Base-by-base conservation (phyloP, 495 filamentous ascomycete genomes). In the Podospora pseudocomata region DNA sequence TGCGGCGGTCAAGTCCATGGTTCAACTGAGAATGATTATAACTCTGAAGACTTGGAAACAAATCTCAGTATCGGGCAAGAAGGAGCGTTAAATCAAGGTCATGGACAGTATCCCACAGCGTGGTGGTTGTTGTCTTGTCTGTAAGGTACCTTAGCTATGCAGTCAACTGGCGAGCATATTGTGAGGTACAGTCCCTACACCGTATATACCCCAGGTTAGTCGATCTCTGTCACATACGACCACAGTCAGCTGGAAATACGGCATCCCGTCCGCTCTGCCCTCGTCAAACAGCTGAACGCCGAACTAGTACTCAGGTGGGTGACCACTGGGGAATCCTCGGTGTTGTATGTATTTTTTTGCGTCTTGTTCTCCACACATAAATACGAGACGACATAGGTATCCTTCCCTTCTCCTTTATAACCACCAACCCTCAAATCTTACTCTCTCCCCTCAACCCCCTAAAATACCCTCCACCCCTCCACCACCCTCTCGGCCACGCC, bases 401-500 rank as follows among this genome's bases (percentile, higher is more conserved):
- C 23, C 23, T 23, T 23, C 23, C 23, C 23, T 23, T 23, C 23
- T 23, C 23, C 1, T 58, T n/a, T 49, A 49, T 64, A 11, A 11
- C 19, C 16, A 59, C 20, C 30, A 6, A 5, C 11, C 13, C 23
- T 11, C 68, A 72, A 67, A 71, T 55, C 56, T 62, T 73, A 32
- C 9, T 68, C 64, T 49, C 57, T 49, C 6, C 30, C 44, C 32
- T 60, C 61, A 20, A 30, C 16, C 27, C 59, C 59, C 26, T 69
- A 23, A 80, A 59, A 39, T 76, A 71, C 56, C 63, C 67, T 63
- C 64, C 5, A 82, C 68, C 19, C 71, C 16, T 72, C 68, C 26
- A 72, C 75, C 1, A 83, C 82, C 5, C 64, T 76, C 34, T 81
- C 77, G 0, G 82, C 82, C 27, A 81, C 79, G 0, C 81, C 82